Percentiles rank a stretch among this genome's conserved stretches.
phyloP scores from a whole-genome alignment of 441 rosid species.

The Populus hybrid region DNA sequence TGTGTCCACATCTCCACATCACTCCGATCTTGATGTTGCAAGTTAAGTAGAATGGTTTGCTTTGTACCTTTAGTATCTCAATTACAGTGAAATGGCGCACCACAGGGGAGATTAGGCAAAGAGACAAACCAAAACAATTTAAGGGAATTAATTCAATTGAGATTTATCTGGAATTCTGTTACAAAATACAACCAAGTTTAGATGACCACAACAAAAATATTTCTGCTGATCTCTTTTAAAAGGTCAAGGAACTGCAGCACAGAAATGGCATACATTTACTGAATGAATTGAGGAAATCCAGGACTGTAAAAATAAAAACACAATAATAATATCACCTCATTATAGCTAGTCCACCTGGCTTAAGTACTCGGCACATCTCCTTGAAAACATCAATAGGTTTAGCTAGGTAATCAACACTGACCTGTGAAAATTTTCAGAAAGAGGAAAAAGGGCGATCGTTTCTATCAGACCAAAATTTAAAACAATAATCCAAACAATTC shows the following conservation, averaged over 20 bases:
- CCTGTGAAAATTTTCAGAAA: conserved; percentile 38
- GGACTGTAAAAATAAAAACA: background rate
- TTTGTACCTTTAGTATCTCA: background rate
- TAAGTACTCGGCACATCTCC: conserved; percentile 78
- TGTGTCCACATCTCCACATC: background rate
- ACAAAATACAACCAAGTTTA: background rate
- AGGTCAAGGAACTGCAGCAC: background rate
- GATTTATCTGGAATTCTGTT: background rate
- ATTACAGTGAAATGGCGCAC: background rate
- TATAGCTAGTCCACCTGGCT: conserved; percentile 82
- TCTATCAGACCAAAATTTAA: background rate
- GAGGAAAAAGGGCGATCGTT: background rate
- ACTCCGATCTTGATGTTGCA: background rate
- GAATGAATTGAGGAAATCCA: background rate
- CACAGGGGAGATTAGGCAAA: background rate
- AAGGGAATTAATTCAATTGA: background rate
- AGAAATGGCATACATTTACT: background rate
- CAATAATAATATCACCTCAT: conserved; percentile 48
- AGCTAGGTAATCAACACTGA: conserved; percentile 84
- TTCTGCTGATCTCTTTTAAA: background rate
- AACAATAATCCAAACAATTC: background rate
- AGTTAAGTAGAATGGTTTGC: background rate
- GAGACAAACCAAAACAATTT: background rate
- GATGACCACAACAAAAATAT: background rate
- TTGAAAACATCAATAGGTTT: conserved; percentile 79